Evolutionary conservation across 208 protist genomes (phyloP).

Genomic region (Crithidia mellificae): DNA sequence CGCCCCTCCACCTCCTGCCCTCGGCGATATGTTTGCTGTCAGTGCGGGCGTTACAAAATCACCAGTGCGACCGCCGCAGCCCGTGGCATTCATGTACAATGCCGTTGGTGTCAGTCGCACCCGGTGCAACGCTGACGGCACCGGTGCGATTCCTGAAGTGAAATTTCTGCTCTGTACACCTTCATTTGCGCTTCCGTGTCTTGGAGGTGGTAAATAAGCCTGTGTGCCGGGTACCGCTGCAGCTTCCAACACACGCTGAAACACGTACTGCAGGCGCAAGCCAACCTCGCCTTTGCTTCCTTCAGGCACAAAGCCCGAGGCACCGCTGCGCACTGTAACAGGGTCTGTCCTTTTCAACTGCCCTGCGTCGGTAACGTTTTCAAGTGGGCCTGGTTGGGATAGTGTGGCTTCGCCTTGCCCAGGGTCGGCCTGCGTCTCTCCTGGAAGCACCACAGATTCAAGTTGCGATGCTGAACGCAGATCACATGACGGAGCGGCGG

Average conservation of each 20-base stretch:
- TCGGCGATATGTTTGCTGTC: not conserved
- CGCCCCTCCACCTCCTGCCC: not conserved
- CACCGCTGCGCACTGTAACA: too few species aligned
- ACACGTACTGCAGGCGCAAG: slow-evolving; percentile 28
- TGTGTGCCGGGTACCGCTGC: slow-evolving; percentile 18
- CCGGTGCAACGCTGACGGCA: slow-evolving; percentile 2
- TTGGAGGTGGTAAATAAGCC: not conserved
- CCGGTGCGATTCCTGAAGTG: not conserved
- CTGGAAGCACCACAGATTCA: too few species aligned
- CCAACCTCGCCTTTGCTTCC: slow-evolving; percentile 5
- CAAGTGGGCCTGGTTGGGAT: not conserved
- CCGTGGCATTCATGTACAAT: slow-evolving; percentile 2
- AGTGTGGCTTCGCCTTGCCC: not conserved
- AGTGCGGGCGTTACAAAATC: not conserved
- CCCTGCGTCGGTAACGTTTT: too few species aligned
- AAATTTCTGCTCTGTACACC: not conserved
- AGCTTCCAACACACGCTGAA: slow-evolving; percentile 22
- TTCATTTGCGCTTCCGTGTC: too few species aligned
- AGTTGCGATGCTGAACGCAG: too few species aligned
- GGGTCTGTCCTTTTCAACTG: too few species aligned
- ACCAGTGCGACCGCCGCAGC: not conserved
- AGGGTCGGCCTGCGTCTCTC: not conserved
- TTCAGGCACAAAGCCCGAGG: too few species aligned
- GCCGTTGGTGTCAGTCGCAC: slow-evolving; percentile 16
- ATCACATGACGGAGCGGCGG: too few species aligned